Base-by-base conservation (phyloP, 208 protist species). In the Vickermania ingenoplastis region DNA sequence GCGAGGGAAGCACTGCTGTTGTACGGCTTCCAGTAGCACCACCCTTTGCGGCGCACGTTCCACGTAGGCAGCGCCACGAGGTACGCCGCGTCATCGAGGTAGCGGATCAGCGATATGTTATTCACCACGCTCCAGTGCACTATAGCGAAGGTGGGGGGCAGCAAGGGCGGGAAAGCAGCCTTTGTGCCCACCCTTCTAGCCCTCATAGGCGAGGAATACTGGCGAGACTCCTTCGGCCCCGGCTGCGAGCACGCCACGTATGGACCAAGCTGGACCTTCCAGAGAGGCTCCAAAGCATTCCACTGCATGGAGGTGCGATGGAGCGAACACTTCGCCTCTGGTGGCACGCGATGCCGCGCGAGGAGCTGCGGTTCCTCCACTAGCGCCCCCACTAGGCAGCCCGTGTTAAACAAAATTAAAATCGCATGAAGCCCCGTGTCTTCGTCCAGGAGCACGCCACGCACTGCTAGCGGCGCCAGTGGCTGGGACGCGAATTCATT, bases 361-460 rank as follows among this genome's bases (percentile, higher is more conserved):
- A 94, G 58, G 22, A 94, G 73, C 53, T 91, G 77, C 0, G 82
- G 71, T 63, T 90, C 76, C 29, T 68, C 68, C 23, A 91, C 75
- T 63, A 62, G 80, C 53, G 62, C 59, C 0, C 85, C 84, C 13
- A 58, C 50, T 30, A 90, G 55, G 13, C 60, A 41, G 1, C 88
- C 88, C 31, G 63, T 77, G 45, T 57, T 72, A 49, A 71, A 83
- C 53, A 69, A 57, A 11, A 82, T 70, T 54, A 81, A 70, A 21
- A 91, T 63, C 45, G 76, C 78, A 61, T 83, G 73, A 22, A 75
- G 67, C n/a, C 84, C 88, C 49, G 76, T 78, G 56, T 87, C 84
- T 24, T 67, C 73, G 66, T 94, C 84, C n/a, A 90, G 31, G 22
- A 77, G 60, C 23, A 64, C 55, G 21, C 62, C 63, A 4, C 68